Conservation (phyloP, 2,329 filamentous ascomycete genomes). For the Aspergillus carbonarius region DNA sequence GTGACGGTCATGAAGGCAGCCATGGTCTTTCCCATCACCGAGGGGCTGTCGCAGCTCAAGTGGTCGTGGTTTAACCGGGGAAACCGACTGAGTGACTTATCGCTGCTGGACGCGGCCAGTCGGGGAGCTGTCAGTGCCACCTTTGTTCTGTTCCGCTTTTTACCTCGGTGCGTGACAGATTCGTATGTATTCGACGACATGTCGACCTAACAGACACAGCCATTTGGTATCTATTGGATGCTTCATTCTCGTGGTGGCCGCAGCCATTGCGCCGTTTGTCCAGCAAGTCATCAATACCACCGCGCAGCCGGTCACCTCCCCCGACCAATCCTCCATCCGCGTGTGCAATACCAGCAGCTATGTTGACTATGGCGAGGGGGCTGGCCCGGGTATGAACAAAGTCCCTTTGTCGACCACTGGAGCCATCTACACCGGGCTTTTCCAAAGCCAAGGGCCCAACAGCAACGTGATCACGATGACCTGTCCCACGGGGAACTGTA, state of each 20-base stretch:
- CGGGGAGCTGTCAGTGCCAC: constrained; percentile 31
- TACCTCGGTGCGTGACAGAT: constrained; percentile 22
- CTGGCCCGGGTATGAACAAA: constrained; percentile 23
- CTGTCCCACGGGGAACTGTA: constrained; percentile 37
- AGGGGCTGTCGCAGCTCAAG: constrained; percentile 35
- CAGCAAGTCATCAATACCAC: constrained; percentile 30
- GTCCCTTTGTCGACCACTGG: constrained; percentile 25
- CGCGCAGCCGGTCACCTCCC: constrained; percentile 17
- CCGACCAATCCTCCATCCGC: constrained; percentile 17
- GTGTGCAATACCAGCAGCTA: constrained; percentile 24
- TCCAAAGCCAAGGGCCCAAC: constrained; percentile 19
- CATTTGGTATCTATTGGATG: constrained; percentile 30
- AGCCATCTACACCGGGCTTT: constrained; percentile 33
- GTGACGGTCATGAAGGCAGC: constrained; percentile 30
- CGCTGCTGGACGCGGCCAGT: constrained; percentile 34
- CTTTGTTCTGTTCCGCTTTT: constrained; percentile 25
- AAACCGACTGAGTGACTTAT: constrained; percentile 32
- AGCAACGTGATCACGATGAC: constrained; percentile 20
- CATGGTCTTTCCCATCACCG: constrained; percentile 30
- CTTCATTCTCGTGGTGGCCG: constrained; percentile 27
- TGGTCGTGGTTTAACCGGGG: constrained; percentile 35
- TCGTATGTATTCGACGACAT: no score
- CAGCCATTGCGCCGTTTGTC: constrained; percentile 31
- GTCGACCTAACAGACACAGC: constrained; percentile 5
- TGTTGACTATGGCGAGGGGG: constrained; percentile 20